Conservation (phyloP, 208 protist genomes). For the Wallacemonas sp. region DNA sequence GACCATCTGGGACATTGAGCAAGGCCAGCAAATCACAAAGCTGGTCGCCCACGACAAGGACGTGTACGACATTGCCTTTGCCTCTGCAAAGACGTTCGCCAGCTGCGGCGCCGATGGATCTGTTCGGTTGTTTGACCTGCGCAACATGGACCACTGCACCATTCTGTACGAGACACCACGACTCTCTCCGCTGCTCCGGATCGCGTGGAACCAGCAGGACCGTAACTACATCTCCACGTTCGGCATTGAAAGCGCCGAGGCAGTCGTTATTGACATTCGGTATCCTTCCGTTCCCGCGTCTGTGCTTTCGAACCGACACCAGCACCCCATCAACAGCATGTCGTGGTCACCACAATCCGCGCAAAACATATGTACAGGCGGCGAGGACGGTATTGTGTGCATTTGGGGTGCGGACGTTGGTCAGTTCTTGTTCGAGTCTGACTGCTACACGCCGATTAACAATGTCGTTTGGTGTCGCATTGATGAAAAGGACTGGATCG, state of each 20-base stretch:
- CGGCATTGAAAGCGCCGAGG: slow-evolving; percentile 92
- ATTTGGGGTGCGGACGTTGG: slow-evolving; percentile 93
- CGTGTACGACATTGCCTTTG: slow-evolving; percentile 99
- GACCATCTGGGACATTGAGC: slow-evolving; percentile 98
- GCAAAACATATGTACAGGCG: slow-evolving; percentile 95
- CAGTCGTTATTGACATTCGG: slow-evolving; percentile 97
- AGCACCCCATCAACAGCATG: slow-evolving; percentile 94
- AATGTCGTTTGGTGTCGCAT: slow-evolving; percentile 78
- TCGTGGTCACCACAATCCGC: slow-evolving; percentile 95
- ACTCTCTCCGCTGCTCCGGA: slow-evolving; percentile 92
- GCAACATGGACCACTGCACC: slow-evolving; percentile 97
- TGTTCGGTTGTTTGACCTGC: slow-evolving; percentile 97
- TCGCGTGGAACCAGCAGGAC: slow-evolving; percentile 98
- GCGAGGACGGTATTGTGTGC: slow-evolving; percentile 95
- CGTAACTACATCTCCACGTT: slow-evolving; percentile 97
- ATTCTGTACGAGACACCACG: slow-evolving; percentile 97
- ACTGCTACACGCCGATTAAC: slow-evolving; percentile 77
- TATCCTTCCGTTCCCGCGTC: slow-evolving; percentile 89
- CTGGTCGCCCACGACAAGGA: slow-evolving; percentile 99
- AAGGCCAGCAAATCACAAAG: slow-evolving; percentile 90
- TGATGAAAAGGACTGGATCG: slow-evolving; percentile 84
- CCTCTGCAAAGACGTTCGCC: slow-evolving; percentile 94
- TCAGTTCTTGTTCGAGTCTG: slow-evolving; percentile 56
- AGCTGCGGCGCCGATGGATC: slow-evolving; percentile 98
- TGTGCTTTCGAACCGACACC: slow-evolving; percentile 82